Percentiles rank a stretch among this genome's conserved stretches.
These are phyloP conservation scores for Stenocarpella maydis DNA, from an alignment of 2,329 filamentous ascomycete genomes.

Conservation along the genomic window DNA sequence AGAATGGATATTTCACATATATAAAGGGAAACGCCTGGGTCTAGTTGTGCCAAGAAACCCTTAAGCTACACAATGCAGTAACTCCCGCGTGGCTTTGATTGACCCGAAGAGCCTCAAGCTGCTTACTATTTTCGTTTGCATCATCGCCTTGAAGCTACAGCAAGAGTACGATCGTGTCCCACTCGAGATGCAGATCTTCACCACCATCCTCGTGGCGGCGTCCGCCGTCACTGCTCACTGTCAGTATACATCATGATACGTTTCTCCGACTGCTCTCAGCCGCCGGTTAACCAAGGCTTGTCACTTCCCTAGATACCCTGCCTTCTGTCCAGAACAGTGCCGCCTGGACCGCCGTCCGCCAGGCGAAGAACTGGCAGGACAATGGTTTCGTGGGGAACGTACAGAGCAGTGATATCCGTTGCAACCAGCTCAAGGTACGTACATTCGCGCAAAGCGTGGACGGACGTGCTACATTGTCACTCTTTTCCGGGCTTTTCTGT, in stretches of 20 bases:
- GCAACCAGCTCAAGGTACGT: slow-evolving; percentile 40
- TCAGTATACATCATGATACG: slow-evolving; percentile 28
- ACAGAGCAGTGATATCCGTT: slow-evolving; percentile 42
- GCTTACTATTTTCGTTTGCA: not conserved
- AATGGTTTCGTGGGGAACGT: slow-evolving; percentile 41
- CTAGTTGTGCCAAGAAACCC: slow-evolving; percentile 3
- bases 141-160: not conserved
- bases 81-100: slow-evolving; percentile 25
- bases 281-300: not conserved
- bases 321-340: slow-evolving; percentile 34
- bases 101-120: slow-evolving; percentile 23
- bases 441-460: too few relatives aligned
- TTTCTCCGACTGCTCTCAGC: fast-evolving
- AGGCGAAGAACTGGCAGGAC: slow-evolving; percentile 39
- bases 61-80: slow-evolving; percentile 7
- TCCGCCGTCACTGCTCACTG: slow-evolving; percentile 40
- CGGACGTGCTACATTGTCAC: fast-evolving
- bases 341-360: slow-evolving; percentile 38
- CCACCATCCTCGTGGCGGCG: slow-evolving; percentile 37
- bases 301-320: slow-evolving; percentile 36
- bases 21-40: slow-evolving; percentile 20
- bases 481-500: not conserved
- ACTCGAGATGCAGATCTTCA: slow-evolving; percentile 39
- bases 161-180: not conserved
- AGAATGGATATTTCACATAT: not conserved